A percentile compares a stretch with the other conserved stretches of the same genome.
Conservation (phyloP, 2,329 filamentous ascomycete species). For the Trichoderma koningii region DNA sequence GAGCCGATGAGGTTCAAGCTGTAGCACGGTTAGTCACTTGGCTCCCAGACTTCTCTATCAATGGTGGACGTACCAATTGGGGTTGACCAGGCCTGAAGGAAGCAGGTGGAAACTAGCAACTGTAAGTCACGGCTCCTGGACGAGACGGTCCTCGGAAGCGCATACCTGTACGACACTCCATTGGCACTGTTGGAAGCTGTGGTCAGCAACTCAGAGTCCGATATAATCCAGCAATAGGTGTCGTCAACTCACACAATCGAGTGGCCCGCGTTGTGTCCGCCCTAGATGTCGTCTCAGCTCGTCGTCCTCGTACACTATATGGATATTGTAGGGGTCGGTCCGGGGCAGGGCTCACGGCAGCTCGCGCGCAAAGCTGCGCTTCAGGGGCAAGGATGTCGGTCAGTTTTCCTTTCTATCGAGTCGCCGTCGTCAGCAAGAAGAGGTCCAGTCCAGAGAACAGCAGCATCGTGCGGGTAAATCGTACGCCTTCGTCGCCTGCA, state of each 20-base stretch:
- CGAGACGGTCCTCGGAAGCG: constrained; percentile 28
- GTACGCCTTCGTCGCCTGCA: constrained; percentile 42
- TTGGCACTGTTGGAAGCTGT: constrained; percentile 31
- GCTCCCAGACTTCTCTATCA: constrained; percentile 3
- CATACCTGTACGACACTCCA: constrained; percentile 43
- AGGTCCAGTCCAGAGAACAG: constrained; percentile 10
- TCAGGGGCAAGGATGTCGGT: constrained; percentile 40
- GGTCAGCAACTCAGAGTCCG: constrained; percentile 15
- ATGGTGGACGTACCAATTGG: constrained; percentile 46
- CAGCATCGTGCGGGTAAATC: constrained; percentile 29
- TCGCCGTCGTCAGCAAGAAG: constrained; percentile 30
- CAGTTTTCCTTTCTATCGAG: constrained; percentile 42
- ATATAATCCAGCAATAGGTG: constrained; percentile 25
- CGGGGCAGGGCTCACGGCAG: constrained; percentile 37
- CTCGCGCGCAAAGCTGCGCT: constrained; percentile 40
- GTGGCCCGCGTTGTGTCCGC: constrained; percentile 38
- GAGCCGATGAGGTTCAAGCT: constrained; percentile 65
- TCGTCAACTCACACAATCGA: constrained; percentile 31
- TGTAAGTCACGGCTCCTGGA: constrained; percentile 25
- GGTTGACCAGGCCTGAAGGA: constrained; percentile 71
- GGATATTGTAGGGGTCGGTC: constrained; percentile 25
- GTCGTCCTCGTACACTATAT: constrained; percentile 22
- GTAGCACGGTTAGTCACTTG: constrained; percentile 37
- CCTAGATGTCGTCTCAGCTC: constrained; percentile 32
- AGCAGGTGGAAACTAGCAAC: constrained; percentile 60